Conservation (phyloP, 495 filamentous ascomycete genomes). For the Aspergillus bertholletiae region DNA sequence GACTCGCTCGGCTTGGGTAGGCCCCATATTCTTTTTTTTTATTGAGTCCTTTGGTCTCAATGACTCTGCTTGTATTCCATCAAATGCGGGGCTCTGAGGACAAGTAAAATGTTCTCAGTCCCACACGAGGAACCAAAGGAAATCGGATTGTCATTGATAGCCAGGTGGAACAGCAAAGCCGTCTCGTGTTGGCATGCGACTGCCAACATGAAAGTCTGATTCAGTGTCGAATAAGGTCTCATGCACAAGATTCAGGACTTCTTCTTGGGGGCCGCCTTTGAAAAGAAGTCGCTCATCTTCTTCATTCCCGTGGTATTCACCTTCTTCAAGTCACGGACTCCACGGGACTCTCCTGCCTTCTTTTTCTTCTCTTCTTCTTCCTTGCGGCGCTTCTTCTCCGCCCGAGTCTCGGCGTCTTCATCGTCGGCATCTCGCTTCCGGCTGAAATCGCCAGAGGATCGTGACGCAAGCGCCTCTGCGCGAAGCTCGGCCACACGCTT, state of each 20-base stretch:
- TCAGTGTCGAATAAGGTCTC: not conserved
- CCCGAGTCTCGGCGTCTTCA: conserved; percentile 46
- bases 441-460: conserved; percentile 67
- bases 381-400: conserved; percentile 61
- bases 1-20: too few species aligned
- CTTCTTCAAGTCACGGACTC: conserved; percentile 76
- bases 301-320: conserved; percentile 90
- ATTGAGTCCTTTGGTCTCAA: not conserved
- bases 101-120: not conserved
- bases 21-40: not conserved
- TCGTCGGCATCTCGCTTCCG: conserved; percentile 69
- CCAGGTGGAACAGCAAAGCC: too few species aligned
- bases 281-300: conserved; percentile 95
- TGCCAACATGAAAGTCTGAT: not conserved
- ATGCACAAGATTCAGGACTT: conserved; percentile 23
- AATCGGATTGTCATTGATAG: too few species aligned
- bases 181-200: not conserved
- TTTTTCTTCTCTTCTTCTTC: conserved; percentile 76
- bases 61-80: not conserved
- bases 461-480: conserved; percentile 62
- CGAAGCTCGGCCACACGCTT: conserved; percentile 59
- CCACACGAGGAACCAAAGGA: too few species aligned
- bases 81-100: not conserved
- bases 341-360: conserved; percentile 68
- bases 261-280: conserved; percentile 54